Evolutionary conservation across 768 basidiomycete genomes (phyloP).

Genomic region (Amanita exitialis): DNA sequence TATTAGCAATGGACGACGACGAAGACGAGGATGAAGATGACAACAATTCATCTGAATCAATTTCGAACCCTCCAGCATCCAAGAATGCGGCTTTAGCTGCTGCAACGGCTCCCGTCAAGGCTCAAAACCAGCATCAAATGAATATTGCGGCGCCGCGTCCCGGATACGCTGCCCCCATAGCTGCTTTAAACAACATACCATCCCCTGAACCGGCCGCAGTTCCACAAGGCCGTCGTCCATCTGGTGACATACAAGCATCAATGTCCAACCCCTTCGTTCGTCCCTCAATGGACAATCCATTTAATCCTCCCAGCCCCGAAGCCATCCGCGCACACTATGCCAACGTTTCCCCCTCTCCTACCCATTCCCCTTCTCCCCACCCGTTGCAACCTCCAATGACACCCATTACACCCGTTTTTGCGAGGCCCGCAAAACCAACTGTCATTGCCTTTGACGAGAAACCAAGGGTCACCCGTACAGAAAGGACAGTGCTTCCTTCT

Average conservation of each 20-base stretch:
- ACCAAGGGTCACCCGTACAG: conserved; percentile 28
- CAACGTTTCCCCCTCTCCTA: conserved; percentile 8
- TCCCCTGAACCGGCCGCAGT: conserved; percentile 33
- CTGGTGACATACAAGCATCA: conserved; percentile 10
- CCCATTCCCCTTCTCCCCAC: conserved; percentile 39
- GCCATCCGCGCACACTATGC: conserved; percentile 11
- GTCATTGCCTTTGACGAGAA: conserved; percentile 34
- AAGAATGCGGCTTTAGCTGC: conserved; percentile 29
- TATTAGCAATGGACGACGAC: conserved; percentile 13
- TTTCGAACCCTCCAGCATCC: conserved; percentile 14
- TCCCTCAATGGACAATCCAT: conserved; percentile 17
- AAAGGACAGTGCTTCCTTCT: conserved; percentile 56
- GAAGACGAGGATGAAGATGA: conserved; percentile 13
- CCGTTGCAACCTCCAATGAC: conserved; percentile 70
- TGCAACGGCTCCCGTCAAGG: conserved; percentile 15
- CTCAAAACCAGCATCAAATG: conserved; percentile 6
- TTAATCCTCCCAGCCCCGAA: conserved; percentile 12
- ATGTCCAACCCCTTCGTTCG: conserved; percentile 6
- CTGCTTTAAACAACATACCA: conserved; percentile 46
- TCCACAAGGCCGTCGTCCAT: conserved; percentile 21
- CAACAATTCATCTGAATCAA: conserved; percentile 20
- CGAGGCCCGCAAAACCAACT: conserved; percentile 37
- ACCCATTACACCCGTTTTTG: conserved; percentile 73
- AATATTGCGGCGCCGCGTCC: conserved; percentile 61
- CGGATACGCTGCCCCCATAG: conserved; percentile 63